These are phyloP conservation scores for Cercophora samala DNA, from an alignment of 495 filamentous ascomycete genomes.

Conservation along the genomic window DNA sequence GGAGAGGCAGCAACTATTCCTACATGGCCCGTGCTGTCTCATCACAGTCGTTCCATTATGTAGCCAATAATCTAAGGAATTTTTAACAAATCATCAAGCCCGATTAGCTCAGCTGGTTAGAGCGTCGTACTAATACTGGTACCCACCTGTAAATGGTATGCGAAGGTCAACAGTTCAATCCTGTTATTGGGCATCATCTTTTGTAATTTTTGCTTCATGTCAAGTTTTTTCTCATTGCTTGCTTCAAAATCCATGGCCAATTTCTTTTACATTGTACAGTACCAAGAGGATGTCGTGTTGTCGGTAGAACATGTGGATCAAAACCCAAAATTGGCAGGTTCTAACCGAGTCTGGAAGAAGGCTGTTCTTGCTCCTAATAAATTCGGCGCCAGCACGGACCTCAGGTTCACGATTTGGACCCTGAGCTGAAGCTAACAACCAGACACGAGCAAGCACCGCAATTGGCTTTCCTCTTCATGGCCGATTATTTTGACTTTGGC, in stretches of 20 bases:
- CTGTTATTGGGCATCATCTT: constrained; percentile 32
- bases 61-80: background rate
- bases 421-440: background rate
- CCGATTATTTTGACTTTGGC: background rate
- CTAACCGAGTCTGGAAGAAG: background rate
- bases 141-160: constrained; percentile 23
- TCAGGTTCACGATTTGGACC: constrained; percentile 4
- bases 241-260: too few species aligned
- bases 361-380: background rate
- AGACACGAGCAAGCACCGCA: background rate
- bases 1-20: background rate
- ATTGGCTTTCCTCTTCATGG: constrained; percentile 7
- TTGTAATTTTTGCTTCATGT: background rate
- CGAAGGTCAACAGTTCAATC: constrained; percentile 39
- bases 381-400: constrained; percentile 2
- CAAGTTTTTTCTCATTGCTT: too few species aligned
- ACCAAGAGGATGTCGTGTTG: background rate
- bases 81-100: constrained; percentile 17
- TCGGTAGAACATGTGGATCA: background rate
- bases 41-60: background rate
- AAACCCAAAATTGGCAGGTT: background rate
- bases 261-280: too few species aligned
- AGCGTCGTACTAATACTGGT: constrained; percentile 35
- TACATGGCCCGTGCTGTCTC: background rate
- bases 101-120: constrained; percentile 37